phyloP scores from a whole-genome alignment of 805 yeast genomes.

The Cyberlindnera euphorbiae region DNA sequence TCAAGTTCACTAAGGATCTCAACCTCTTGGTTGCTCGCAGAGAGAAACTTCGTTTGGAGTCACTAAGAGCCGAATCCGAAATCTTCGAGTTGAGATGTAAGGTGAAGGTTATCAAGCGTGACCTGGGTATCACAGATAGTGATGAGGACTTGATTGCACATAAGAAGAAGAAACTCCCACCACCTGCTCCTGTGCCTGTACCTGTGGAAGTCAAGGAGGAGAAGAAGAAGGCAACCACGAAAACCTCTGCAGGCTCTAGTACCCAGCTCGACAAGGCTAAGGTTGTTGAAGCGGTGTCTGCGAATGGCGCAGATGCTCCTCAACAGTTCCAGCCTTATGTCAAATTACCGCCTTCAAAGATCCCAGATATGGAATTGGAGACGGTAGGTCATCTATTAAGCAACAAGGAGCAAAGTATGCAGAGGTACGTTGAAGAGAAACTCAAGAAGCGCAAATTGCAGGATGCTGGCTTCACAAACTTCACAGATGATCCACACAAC shows the following conservation, averaged over 20 bases:
- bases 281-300: background rate
- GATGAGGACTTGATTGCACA: slow-evolving; percentile 79
- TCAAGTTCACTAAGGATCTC: slow-evolving; percentile 69
- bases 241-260: slow-evolving; percentile 1
- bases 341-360: slow-evolving; percentile 81
- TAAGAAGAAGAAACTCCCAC: slow-evolving; percentile 53
- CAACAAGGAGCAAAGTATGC: slow-evolving; percentile 73
- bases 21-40: slow-evolving; percentile 69
- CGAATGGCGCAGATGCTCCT: slow-evolving; percentile 21
- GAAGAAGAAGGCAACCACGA: slow-evolving; percentile 20
- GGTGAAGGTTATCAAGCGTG: slow-evolving; percentile 70
- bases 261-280: slow-evolving; percentile 8
- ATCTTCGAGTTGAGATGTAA: slow-evolving; percentile 70
- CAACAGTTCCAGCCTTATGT: slow-evolving; percentile 66
- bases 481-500: slow-evolving; percentile 81
- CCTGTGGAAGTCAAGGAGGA: slow-evolving; percentile 8
- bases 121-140: slow-evolving; percentile 72
- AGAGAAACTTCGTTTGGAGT: slow-evolving; percentile 58
- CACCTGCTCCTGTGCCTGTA: background rate
- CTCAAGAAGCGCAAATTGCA: slow-evolving; percentile 63
- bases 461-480: slow-evolving; percentile 69
- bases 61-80: slow-evolving; percentile 55
- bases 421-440: slow-evolving; percentile 81
- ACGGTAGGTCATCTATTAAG: slow-evolving; percentile 72
- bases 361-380: slow-evolving; percentile 86